Conservation (phyloP, 2,329 filamentous ascomycete genomes). For the Ceratocystis cubensis region DNA sequence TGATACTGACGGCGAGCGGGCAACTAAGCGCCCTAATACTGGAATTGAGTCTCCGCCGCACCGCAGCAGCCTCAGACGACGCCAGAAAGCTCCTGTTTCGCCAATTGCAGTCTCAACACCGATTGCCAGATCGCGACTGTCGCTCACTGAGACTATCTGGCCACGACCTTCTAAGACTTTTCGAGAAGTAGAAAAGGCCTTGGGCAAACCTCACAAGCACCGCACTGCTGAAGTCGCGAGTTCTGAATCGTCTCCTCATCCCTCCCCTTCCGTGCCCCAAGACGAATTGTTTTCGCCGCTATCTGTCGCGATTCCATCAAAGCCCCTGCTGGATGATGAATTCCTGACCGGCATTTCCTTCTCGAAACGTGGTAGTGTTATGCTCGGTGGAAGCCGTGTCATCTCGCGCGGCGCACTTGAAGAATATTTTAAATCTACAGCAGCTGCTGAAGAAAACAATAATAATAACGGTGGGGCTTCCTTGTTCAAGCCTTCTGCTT, state of each 20-base stretch:
- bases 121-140: constrained; percentile 15
- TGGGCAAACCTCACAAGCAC: background rate
- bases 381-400: constrained; percentile 26
- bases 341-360: constrained; percentile 46
- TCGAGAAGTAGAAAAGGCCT: constrained; percentile 21
- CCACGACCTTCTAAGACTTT: constrained; percentile 4
- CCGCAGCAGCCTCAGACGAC: background rate
- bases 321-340: constrained; percentile 45
- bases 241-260: background rate
- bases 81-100: background rate
- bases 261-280: background rate
- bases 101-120: background rate
- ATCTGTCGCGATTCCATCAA: constrained; percentile 44
- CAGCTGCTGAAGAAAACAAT: background rate
- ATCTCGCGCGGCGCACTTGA: constrained; percentile 18
- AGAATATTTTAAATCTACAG: constrained; percentile 11
- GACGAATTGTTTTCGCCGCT: constrained; percentile 36
- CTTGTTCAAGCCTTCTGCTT: background rate
- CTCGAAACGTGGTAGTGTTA: constrained; percentile 51
- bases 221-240: background rate
- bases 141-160: constrained; percentile 17
- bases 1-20: background rate
- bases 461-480: background rate
- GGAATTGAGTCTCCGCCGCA: background rate
- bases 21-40: background rate